phyloP scores from a whole-genome alignment of 1,284 basidiomycete species.

The Phenoliferia sp. region DNA sequence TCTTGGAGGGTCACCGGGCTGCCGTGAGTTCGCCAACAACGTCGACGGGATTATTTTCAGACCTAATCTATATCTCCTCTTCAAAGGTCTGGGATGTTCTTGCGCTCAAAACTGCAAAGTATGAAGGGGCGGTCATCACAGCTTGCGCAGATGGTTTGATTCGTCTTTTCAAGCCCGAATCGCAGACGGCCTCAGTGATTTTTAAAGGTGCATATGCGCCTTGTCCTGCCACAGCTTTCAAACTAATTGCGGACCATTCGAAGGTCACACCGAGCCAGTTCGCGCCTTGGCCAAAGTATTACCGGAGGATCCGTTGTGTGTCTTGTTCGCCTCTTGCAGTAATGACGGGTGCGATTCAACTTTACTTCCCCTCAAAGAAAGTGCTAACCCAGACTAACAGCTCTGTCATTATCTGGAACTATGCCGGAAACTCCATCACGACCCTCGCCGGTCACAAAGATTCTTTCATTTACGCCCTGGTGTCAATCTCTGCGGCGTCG shows the following conservation, averaged over 20 bases:
- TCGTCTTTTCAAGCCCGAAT: conserved; percentile 60
- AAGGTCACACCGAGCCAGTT: conserved; percentile 88
- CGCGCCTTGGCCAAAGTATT: conserved; percentile 62
- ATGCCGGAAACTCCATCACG: conserved; percentile 66
- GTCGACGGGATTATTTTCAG: not conserved
- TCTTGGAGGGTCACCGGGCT: conserved; percentile 77
- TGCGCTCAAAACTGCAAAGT: conserved; percentile 65
- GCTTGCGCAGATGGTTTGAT: conserved; percentile 94
- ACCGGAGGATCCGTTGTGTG: conserved; percentile 47
- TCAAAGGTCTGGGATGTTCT: conserved; percentile 73
- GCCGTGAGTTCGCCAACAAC: conserved; percentile 49
- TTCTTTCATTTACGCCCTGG: conserved; percentile 89
- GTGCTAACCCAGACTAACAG: not conserved
- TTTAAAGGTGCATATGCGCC: conserved; percentile 49
- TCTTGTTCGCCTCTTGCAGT: conserved; percentile 82
- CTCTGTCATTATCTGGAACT: conserved; percentile 65
- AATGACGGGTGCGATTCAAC: conserved; percentile 71
- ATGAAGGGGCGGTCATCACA: conserved; percentile 52
- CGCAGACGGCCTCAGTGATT: not conserved
- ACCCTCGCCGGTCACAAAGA: conserved; percentile 86
- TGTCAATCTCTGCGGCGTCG: conserved; percentile 57
- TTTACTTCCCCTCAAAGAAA: not conserved
- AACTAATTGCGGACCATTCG: no score
- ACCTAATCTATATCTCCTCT: not conserved
- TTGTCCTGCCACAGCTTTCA: no score